Conservation (phyloP, 1,284 basidiomycete genomes). For the Melampsora allii-populina region DNA sequence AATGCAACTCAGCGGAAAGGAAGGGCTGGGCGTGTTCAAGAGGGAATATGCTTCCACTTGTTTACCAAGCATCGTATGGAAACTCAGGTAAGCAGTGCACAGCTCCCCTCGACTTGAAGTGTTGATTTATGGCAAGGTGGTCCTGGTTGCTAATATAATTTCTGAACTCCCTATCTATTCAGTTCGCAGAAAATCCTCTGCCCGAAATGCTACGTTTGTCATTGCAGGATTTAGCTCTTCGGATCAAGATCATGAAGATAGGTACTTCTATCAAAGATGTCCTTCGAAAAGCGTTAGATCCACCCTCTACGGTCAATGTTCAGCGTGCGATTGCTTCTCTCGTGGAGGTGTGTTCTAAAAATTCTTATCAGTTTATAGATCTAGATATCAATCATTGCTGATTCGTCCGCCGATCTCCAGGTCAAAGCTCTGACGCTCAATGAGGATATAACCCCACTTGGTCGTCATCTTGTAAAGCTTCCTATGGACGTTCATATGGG, state of each 20-base stretch:
- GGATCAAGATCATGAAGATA: constrained; percentile 95
- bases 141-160: background rate
- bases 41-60: constrained; percentile 59
- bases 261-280: constrained; percentile 89
- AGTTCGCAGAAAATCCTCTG: constrained; percentile 87
- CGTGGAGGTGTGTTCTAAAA: constrained; percentile 64
- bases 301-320: constrained; percentile 80
- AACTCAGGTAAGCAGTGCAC: constrained; percentile 48
- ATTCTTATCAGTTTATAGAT: background rate
- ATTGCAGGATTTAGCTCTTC: constrained; percentile 86
- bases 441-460: constrained; percentile 95
- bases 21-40: constrained; percentile 51
- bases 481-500: constrained; percentile 91
- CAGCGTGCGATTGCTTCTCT: constrained; percentile 86
- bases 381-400: background rate
- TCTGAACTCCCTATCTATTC: background rate
- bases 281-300: constrained; percentile 80
- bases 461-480: constrained; percentile 81
- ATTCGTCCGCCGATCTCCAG: background rate
- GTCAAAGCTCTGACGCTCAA: constrained; percentile 73
- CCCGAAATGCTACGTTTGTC: constrained; percentile 96
- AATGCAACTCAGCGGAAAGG: constrained; percentile 92
- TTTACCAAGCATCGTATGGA: constrained; percentile 89
- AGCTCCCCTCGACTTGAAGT: background rate
- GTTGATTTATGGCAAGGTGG: background rate